A percentile compares a stretch with the other conserved stretches of the same genome.
phyloP scores from a whole-genome alignment of 257 asterid genomes.

The Linderniella brevidens region DNA sequence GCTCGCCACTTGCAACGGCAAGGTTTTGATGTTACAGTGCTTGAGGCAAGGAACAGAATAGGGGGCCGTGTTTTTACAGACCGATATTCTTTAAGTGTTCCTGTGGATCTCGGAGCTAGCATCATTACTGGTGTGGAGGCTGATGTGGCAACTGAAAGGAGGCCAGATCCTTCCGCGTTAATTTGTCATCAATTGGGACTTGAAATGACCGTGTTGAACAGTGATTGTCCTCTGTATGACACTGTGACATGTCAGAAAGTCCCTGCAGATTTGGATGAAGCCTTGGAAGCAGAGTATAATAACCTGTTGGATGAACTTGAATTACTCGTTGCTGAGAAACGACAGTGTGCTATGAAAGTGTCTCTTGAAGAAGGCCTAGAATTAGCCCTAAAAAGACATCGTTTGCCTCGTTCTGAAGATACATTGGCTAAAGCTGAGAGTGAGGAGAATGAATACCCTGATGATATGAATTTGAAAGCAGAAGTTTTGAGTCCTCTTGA shows the following conservation, averaged over 20 bases:
- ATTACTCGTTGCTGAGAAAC: constrained; percentile 75
- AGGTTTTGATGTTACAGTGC: constrained; percentile 69
- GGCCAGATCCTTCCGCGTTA: constrained; percentile 96
- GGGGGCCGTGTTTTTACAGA: constrained; percentile 99
- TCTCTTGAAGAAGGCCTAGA: constrained; percentile 94
- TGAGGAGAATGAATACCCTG: constrained; percentile 17
- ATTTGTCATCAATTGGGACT: constrained; percentile 95
- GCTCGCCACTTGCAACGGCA: constrained; percentile 96
- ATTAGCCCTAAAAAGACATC: constrained; percentile 54
- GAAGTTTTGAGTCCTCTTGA: constrained; percentile 70
- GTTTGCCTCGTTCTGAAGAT: constrained; percentile 23
- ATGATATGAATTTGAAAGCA: constrained; percentile 16
- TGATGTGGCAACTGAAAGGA: constrained; percentile 91
- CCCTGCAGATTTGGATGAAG: constrained; percentile 75
- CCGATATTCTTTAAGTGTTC: constrained; percentile 75
- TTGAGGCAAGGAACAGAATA: constrained; percentile 89
- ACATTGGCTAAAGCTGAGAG: constrained; percentile 16
- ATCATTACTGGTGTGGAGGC: constrained; percentile 99
- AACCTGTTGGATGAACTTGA: constrained; percentile 90
- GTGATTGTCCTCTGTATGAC: constrained; percentile 95
- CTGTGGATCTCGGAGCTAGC: constrained; percentile 99
- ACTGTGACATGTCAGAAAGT: constrained; percentile 73
- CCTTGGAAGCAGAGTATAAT: constrained; percentile 82
- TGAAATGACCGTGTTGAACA: constrained; percentile 85
- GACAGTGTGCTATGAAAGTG: constrained; percentile 71